Evolutionary conservation across 768 basidiomycete species (phyloP).

Genomic region (Termitomyces sp.): DNA sequence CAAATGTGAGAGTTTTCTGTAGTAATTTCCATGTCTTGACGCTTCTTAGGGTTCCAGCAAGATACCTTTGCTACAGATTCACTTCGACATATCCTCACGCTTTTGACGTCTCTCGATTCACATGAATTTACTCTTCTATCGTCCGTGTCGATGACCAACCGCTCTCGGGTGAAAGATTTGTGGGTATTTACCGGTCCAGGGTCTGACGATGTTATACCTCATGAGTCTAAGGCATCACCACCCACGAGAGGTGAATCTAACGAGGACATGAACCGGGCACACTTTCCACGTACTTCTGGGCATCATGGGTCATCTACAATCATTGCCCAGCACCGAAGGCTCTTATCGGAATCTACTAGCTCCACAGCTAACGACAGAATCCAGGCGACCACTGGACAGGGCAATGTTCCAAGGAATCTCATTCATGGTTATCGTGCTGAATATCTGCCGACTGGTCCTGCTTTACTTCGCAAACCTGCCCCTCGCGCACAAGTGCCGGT

Average conservation of each 20-base stretch:
- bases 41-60: slow-evolving; percentile 63
- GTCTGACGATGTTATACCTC: slow-evolving; percentile 18
- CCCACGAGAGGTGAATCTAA: slow-evolving; percentile 21
- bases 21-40: slow-evolving; percentile 10
- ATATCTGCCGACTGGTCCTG: slow-evolving; percentile 16
- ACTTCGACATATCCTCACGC: slow-evolving; percentile 61
- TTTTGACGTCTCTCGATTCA: slow-evolving; percentile 61
- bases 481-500: slow-evolving; percentile 61
- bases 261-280: slow-evolving; percentile 17
- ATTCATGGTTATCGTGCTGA: slow-evolving; percentile 8
- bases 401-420: background rate
- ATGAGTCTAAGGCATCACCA: slow-evolving; percentile 26
- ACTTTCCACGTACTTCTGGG: slow-evolving; percentile 10
- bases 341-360: slow-evolving; percentile 29
- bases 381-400: slow-evolving; percentile 26
- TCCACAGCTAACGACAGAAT: slow-evolving; percentile 19
- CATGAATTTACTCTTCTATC: slow-evolving; percentile 65
- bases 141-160: slow-evolving; percentile 67
- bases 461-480: slow-evolving; percentile 53
- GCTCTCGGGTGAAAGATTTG: slow-evolving; percentile 69
- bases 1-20: slow-evolving; percentile 44
- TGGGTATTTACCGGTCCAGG: slow-evolving; percentile 71
- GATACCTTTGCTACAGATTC: slow-evolving; percentile 73
- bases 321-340: slow-evolving; percentile 28
- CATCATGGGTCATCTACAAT: slow-evolving; percentile 10